Evolutionary conservation across 73 alveolate species (phyloP).

Genomic region (Loxodes magnus): DNA sequence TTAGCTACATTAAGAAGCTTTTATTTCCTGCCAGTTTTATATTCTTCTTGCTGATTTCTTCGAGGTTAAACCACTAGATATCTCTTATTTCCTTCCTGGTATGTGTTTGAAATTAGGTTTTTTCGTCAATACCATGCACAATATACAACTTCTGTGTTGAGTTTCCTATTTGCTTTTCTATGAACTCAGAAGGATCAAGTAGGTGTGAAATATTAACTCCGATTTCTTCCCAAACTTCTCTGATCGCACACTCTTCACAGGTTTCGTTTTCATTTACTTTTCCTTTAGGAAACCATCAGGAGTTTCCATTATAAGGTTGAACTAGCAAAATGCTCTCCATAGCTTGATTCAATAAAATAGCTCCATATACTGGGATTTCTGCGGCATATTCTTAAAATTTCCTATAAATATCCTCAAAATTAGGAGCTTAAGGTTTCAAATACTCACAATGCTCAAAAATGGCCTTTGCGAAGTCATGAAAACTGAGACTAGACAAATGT

Average conservation of each 20-base stretch:
- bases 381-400: too few relatives aligned
- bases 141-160: conserved; percentile 22
- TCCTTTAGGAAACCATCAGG: conserved; percentile 50
- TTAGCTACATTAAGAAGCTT: too few relatives aligned
- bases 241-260: conserved; percentile 47
- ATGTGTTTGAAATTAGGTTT: conserved; percentile 20
- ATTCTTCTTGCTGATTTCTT: too few relatives aligned
- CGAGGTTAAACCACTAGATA: conserved; percentile 42
- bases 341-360: not conserved
- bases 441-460: not conserved
- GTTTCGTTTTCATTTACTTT: conserved; percentile 44
- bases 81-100: conserved; percentile 40
- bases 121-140: conserved; percentile 27
- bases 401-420: too few relatives aligned
- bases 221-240: conserved; percentile 56
- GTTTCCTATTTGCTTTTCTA: conserved; percentile 28
- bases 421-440: too few relatives aligned
- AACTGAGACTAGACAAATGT: not conserved
- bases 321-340: conserved; percentile 12
- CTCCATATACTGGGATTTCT: conserved; percentile 15
- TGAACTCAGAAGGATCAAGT: conserved; percentile 10
- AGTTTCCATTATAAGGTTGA: conserved; percentile 7
- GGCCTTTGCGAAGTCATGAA: too few relatives aligned
- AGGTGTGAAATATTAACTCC: conserved; percentile 25
- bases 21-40: too few relatives aligned